Evolutionary conservation across 1,284 basidiomycete genomes (phyloP).

Genomic region (Sphaerobolus stellatus): DNA sequence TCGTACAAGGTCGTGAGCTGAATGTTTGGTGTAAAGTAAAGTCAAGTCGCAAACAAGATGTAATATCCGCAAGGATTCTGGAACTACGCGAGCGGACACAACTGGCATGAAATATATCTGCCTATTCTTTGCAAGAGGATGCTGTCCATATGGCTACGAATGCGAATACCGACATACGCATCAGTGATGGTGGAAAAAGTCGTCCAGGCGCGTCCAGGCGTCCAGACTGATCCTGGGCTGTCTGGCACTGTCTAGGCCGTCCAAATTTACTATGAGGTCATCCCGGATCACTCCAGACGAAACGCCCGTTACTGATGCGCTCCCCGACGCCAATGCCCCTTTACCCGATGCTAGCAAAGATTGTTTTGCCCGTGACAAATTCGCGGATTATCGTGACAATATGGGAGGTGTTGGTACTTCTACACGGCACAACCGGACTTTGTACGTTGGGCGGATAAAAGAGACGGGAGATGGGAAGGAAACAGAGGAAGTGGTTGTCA

Average conservation of each 20-base stretch:
- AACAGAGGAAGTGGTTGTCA: slow-evolving; percentile 84
- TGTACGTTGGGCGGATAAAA: slow-evolving; percentile 94
- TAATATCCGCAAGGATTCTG: slow-evolving; percentile 84
- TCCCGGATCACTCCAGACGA: too few species aligned
- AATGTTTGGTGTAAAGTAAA: slow-evolving; percentile 62
- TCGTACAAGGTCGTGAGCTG: slow-evolving; percentile 12
- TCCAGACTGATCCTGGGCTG: too few species aligned
- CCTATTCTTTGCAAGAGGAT: slow-evolving; percentile 94
- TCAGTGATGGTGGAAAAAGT: too few species aligned
- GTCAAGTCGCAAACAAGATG: slow-evolving; percentile 90
- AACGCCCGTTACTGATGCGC: too few species aligned
- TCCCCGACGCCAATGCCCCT: slow-evolving; percentile 69
- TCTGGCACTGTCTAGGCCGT: too few species aligned
- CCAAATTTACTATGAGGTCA: too few species aligned
- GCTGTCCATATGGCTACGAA: slow-evolving; percentile 96
- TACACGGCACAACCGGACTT: slow-evolving; percentile 88
- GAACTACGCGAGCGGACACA: slow-evolving; percentile 90
- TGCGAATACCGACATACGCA: slow-evolving; percentile 96
- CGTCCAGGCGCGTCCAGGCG: too few species aligned
- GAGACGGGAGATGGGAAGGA: slow-evolving; percentile 86
- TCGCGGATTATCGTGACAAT: slow-evolving; percentile 96
- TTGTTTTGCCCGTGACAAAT: slow-evolving; percentile 96
- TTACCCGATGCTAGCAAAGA: slow-evolving; percentile 92
- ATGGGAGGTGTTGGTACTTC: slow-evolving; percentile 99
- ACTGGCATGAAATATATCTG: slow-evolving; percentile 91